A percentile compares a stretch with the other conserved stretches of the same genome.
These are phyloP conservation scores for Tephrocybe sp. DNA, from an alignment of 768 basidiomycete genomes.

Conservation along the genomic window DNA sequence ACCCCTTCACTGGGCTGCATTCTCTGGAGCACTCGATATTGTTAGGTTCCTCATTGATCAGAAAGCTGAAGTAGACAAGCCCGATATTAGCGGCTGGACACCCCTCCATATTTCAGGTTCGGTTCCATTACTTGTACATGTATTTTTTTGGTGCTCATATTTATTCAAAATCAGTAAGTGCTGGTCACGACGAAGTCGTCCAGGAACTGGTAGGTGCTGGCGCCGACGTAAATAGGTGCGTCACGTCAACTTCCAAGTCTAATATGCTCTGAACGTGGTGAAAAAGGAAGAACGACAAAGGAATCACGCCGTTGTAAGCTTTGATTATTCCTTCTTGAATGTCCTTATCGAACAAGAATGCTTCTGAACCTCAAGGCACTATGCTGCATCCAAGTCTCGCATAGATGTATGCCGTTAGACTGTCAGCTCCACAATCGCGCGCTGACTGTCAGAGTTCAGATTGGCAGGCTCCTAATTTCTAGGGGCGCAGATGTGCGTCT, in stretches of 20 bases:
- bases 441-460: constrained; percentile 49
- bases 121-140: constrained; percentile 4
- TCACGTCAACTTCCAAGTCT: constrained; percentile 17
- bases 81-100: constrained; percentile 72
- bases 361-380: constrained; percentile 57
- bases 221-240: constrained; percentile 67
- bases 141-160: constrained; percentile 14
- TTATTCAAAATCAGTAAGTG: constrained; percentile 55
- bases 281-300: constrained; percentile 71
- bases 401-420: constrained; percentile 58
- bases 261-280: constrained; percentile 17
- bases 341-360: constrained; percentile 15
- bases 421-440: constrained; percentile 20
- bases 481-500: constrained; percentile 87
- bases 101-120: constrained; percentile 77
- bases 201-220: constrained; percentile 79
- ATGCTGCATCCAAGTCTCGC: constrained; percentile 89
- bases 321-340: constrained; percentile 9
- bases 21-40: constrained; percentile 68
- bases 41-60: constrained; percentile 66
- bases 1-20: constrained; percentile 84
- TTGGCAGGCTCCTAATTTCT: constrained; percentile 80
- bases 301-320: constrained; percentile 77
- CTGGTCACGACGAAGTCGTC: constrained; percentile 74
- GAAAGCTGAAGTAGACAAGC: constrained; percentile 63